These are phyloP conservation scores for Apiospora hydei DNA, from an alignment of 2,329 filamentous ascomycete species.

Conservation along the genomic window DNA sequence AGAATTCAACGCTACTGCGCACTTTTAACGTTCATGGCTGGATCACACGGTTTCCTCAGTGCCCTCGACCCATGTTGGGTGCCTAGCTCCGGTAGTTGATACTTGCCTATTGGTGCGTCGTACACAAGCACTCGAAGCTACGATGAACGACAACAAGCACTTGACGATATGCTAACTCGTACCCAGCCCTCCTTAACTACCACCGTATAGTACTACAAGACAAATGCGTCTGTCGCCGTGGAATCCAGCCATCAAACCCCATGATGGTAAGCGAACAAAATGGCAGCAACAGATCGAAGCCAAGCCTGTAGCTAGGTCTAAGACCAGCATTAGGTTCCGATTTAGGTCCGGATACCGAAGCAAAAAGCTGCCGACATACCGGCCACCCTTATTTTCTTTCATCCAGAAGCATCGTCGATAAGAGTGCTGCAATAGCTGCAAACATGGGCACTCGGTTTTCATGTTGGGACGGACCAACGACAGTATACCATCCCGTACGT, in stretches of 20 bases:
- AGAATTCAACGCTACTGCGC: background rate
- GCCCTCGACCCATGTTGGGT: background rate
- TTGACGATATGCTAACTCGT: background rate
- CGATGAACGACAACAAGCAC: background rate
- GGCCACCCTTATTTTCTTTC: background rate
- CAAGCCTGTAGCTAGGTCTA: conserved; percentile 1
- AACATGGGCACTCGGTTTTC: background rate
- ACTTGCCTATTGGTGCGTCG: too few relatives aligned
- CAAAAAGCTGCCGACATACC: background rate
- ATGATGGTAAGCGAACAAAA: background rate
- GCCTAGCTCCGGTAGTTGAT: background rate
- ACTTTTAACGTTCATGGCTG: background rate
- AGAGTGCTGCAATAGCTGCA: background rate
- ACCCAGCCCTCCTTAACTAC: background rate
- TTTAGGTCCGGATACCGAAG: conserved; percentile 2
- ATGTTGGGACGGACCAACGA: background rate
- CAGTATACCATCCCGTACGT: background rate
- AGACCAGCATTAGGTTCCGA: conserved; percentile 15
- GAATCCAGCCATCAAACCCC: background rate
- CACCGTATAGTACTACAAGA: background rate
- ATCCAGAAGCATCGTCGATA: background rate
- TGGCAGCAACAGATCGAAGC: background rate
- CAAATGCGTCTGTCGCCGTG: background rate
- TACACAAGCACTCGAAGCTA: background rate
- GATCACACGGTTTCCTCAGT: background rate